Percentiles rank a stretch among this genome's conserved stretches.
These are phyloP conservation scores for Lotmaria passim DNA, from an alignment of 208 protist genomes.

Conservation along the genomic window DNA sequence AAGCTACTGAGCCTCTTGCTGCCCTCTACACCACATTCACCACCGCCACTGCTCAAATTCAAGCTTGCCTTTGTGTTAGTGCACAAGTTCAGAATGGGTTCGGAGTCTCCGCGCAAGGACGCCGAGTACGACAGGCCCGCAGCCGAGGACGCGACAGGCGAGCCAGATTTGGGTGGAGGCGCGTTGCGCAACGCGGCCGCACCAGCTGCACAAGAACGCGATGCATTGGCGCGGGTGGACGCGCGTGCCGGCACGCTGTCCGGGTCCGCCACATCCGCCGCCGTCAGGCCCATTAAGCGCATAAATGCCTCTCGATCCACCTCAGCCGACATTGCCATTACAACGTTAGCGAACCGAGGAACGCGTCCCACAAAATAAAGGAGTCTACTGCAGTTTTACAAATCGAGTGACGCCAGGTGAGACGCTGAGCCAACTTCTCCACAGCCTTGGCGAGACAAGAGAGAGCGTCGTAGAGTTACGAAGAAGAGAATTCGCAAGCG, in stretches of 20 bases:
- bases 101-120: slow-evolving; percentile 21
- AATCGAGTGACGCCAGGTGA: too few relatives aligned
- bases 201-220: background rate
- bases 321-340: slow-evolving; percentile 12
- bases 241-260: slow-evolving; percentile 9
- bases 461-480: too few relatives aligned
- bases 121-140: slow-evolving; percentile 31
- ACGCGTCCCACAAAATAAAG: slow-evolving; percentile 11
- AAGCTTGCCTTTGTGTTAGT: background rate
- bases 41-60: background rate
- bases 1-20: background rate
- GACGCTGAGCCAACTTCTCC: too few relatives aligned
- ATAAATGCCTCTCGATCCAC: slow-evolving; percentile 77
- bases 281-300: slow-evolving; percentile 73
- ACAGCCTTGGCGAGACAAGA: too few relatives aligned
- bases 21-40: background rate
- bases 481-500: too few relatives aligned
- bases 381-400: too few relatives aligned
- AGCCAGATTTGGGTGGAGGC: background rate
- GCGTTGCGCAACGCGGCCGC: background rate
- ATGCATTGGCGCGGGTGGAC: background rate
- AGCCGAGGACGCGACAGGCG: slow-evolving; percentile 14
- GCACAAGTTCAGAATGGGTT: background rate
- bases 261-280: slow-evolving; percentile 72
- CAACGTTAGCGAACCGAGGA: background rate